Percentiles rank a stretch among this genome's conserved stretches.
These are phyloP conservation scores for Penicillium cosmopolitanum DNA, from an alignment of 495 filamentous ascomycete species.

Conservation along the genomic window DNA sequence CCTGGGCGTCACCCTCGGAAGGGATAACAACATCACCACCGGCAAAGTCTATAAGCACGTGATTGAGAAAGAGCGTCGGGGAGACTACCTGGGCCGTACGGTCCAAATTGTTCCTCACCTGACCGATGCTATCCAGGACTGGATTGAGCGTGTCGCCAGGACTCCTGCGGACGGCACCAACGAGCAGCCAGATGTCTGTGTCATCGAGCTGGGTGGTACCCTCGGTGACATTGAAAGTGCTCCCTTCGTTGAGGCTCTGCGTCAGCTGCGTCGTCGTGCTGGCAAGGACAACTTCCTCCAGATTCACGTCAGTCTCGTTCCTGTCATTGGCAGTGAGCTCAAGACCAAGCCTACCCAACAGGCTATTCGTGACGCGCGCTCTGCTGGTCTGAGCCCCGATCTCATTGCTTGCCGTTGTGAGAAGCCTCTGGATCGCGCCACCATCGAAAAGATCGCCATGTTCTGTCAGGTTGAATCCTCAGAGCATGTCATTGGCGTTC, in stretches of 20 bases:
- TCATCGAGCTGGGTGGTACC: conserved; percentile 74
- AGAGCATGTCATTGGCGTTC: conserved; percentile 82
- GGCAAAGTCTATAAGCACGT: conserved; percentile 94
- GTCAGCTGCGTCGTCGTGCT: conserved; percentile 70
- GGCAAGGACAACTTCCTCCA: conserved; percentile 83
- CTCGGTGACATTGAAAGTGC: conserved; percentile 90
- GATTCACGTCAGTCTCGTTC: conserved; percentile 54
- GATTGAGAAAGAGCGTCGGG: conserved; percentile 75
- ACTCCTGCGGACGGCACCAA: conserved; percentile 86
- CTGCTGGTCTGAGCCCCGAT: conserved; percentile 83
- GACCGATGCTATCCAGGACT: conserved; percentile 88
- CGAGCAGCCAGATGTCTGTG: conserved; percentile 87
- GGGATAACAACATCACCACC: conserved; percentile 52
- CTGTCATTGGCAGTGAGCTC: conserved; percentile 62
- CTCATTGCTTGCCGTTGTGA: conserved; percentile 93
- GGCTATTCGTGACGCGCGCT: conserved; percentile 80
- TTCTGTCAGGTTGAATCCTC: conserved; percentile 76
- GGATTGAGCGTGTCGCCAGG: conserved; percentile 84
- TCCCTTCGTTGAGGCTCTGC: conserved; percentile 87
- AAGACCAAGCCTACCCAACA: conserved; percentile 98
- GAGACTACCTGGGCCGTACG: conserved; percentile 88
- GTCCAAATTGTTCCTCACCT: conserved; percentile 94
- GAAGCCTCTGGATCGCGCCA: conserved; percentile 66
- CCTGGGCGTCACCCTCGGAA: conserved; percentile 28
- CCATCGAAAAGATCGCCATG: conserved; percentile 84